Conservation (phyloP, 2,329 filamentous ascomycete species). For the Tolypocladium pustulatum region DNA sequence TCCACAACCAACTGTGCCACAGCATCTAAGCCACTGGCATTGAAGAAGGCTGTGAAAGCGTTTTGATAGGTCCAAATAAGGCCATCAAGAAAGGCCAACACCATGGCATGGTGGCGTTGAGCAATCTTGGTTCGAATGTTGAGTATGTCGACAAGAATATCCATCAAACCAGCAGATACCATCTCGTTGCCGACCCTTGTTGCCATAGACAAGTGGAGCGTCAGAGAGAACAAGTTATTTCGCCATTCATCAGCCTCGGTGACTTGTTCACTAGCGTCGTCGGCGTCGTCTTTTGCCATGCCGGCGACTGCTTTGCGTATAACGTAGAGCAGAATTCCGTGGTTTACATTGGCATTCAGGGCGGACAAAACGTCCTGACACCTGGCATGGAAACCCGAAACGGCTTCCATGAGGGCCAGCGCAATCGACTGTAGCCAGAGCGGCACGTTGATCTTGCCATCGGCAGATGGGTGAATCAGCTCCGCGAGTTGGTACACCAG, state of each 20-base stretch:
- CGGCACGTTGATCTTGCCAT: conserved; percentile 58
- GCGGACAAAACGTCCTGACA: conserved; percentile 76
- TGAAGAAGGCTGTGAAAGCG: conserved; percentile 74
- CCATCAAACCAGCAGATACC: conserved; percentile 80
- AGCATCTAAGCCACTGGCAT: conserved; percentile 75
- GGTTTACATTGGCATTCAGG: conserved; percentile 92
- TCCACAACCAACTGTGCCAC: conserved; percentile 79
- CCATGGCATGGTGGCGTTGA: conserved; percentile 71
- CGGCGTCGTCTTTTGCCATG: conserved; percentile 48
- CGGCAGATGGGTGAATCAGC: conserved; percentile 72
- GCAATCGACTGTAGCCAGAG: conserved; percentile 73
- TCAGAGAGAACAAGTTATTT: conserved; percentile 77
- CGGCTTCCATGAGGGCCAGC: conserved; percentile 71
- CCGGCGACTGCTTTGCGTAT: conserved; percentile 83
- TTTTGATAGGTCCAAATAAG: conserved; percentile 79
- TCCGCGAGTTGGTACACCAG: conserved; percentile 88
- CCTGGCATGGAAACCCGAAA: conserved; percentile 68
- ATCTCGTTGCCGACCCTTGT: conserved; percentile 71
- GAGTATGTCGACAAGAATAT: conserved; percentile 81
- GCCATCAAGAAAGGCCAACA: conserved; percentile 79
- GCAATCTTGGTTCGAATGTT: conserved; percentile 73
- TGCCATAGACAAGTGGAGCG: conserved; percentile 68
- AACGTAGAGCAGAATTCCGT: conserved; percentile 88
- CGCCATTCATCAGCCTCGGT: conserved; percentile 80
- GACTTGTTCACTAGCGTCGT: conserved; percentile 47